phyloP scores from a whole-genome alignment of 106 monocot genomes.

The Apostasia shenzhenica region DNA sequence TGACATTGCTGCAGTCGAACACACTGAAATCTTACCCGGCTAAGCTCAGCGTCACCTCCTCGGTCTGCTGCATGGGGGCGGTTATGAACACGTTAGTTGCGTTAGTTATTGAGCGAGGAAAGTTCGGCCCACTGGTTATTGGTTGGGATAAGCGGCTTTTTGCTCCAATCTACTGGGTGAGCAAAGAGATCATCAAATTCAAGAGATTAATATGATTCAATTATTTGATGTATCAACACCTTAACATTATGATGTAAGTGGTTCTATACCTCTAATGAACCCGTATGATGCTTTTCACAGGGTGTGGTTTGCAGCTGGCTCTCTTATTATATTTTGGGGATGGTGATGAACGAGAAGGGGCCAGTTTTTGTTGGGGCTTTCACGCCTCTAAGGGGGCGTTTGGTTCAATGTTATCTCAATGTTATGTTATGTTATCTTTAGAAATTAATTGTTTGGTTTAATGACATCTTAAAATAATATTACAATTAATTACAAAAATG shows the following conservation, averaged over 20 bases:
- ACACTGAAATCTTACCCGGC: conserved; percentile 12
- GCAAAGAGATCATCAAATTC: not conserved
- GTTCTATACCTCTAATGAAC: too few species aligned
- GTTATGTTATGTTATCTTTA: too few species aligned
- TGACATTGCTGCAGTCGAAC: conserved; percentile 8
- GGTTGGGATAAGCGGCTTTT: conserved; percentile 16
- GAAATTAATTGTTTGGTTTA: too few species aligned
- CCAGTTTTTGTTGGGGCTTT: conserved; percentile 1
- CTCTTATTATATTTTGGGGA: not conserved
- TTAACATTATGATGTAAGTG: too few species aligned
- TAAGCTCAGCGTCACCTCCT: conserved; percentile 1
- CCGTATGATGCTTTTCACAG: not conserved
- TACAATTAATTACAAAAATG: too few species aligned
- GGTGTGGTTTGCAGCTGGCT: not conserved
- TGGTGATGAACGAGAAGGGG: conserved; percentile 4
- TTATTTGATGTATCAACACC: too few species aligned
- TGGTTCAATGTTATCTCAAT: too few species aligned
- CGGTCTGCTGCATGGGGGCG: conserved; percentile 14
- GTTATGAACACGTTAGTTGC: conserved; percentile 8
- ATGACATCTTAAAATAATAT: too few species aligned
- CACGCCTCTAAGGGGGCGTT: not conserved
- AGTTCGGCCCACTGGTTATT: not conserved
- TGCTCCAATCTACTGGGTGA: conserved; percentile 11
- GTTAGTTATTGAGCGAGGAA: conserved; percentile 3
- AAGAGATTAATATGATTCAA: too few species aligned